Conservation (phyloP, 148 eudicot genomes). For the Rhododendron griersonianum region DNA sequence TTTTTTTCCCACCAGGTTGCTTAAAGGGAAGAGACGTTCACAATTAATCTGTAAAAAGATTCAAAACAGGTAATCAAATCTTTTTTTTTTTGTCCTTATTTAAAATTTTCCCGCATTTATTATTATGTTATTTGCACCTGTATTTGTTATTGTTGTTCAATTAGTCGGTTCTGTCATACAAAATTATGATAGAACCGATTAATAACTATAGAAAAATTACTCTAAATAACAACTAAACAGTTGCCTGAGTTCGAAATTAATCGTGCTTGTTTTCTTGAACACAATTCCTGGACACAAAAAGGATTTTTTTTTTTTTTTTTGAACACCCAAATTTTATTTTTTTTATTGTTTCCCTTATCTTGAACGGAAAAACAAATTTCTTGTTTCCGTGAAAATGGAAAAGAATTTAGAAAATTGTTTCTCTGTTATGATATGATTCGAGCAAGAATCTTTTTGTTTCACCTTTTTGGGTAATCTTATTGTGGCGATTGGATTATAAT, state of each 20-base stretch:
- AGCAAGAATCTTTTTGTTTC: background rate
- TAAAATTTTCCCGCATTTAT: too few relatives aligned
- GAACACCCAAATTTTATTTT: background rate
- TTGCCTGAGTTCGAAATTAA: too few relatives aligned
- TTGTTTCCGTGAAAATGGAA: background rate
- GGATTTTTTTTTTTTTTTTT: background rate
- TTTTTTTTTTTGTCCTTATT: too few relatives aligned
- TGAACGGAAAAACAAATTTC: background rate
- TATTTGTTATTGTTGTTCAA: too few relatives aligned
- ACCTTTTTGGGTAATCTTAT: background rate
- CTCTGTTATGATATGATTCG: background rate
- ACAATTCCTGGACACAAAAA: background rate
- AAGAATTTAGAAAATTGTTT: background rate
- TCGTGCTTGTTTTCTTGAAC: background rate
- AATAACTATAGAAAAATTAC: background rate
- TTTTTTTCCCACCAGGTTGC: background rate
- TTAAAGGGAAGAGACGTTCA: background rate
- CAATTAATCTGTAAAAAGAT: background rate
- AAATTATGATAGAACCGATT: too few relatives aligned
- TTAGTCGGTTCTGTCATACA: too few relatives aligned
- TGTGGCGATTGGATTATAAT: background rate
- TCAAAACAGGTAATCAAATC: background rate
- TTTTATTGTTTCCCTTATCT: background rate
- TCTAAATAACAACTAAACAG: background rate
- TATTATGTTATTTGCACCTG: too few relatives aligned